Conservation (phyloP, 768 basidiomycete species). For the Suillus cothurnatus region DNA sequence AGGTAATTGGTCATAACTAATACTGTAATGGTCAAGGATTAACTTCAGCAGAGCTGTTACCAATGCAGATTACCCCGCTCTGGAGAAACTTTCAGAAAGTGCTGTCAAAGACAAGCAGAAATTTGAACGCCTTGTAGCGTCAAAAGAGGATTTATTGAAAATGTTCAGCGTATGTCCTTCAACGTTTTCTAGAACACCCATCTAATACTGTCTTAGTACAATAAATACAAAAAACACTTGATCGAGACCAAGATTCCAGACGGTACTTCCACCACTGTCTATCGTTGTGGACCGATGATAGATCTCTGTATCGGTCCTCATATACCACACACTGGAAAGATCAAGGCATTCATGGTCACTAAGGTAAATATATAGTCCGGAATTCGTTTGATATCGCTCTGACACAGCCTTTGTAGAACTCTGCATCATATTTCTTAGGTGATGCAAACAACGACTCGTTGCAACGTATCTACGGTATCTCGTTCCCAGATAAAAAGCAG, state of each 20-base stretch:
- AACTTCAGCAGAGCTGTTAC: constrained; percentile 61
- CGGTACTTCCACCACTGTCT: constrained; percentile 95
- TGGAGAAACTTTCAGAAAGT: constrained; percentile 86
- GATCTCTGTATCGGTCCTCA: constrained; percentile 98
- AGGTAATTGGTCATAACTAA: constrained; percentile 42
- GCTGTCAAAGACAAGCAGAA: constrained; percentile 97
- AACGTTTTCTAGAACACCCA: neutral
- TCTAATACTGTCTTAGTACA: constrained; percentile 65
- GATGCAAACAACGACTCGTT: constrained; percentile 91
- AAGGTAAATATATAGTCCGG: constrained; percentile 56
- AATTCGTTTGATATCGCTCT: constrained; percentile 3
- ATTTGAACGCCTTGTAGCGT: constrained; percentile 91
- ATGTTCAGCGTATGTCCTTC: constrained; percentile 84
- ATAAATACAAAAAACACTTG: constrained; percentile 96
- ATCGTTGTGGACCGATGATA: constrained; percentile 98
- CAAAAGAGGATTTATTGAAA: constrained; percentile 93
- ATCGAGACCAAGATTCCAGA: constrained; percentile 96
- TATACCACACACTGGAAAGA: constrained; percentile 95
- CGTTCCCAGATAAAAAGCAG: constrained; percentile 98
- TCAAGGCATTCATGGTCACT: constrained; percentile 96
- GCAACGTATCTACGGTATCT: constrained; percentile 97
- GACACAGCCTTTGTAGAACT: constrained; percentile 58
- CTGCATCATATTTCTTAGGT: constrained; percentile 97
- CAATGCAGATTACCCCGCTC: constrained; percentile 79
- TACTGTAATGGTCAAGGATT: neutral